A percentile compares a stretch with the other conserved stretches of the same genome.
Evolutionary conservation across 306 rosid species (phyloP).

Genomic region (Ochetophila trinervis): DNA sequence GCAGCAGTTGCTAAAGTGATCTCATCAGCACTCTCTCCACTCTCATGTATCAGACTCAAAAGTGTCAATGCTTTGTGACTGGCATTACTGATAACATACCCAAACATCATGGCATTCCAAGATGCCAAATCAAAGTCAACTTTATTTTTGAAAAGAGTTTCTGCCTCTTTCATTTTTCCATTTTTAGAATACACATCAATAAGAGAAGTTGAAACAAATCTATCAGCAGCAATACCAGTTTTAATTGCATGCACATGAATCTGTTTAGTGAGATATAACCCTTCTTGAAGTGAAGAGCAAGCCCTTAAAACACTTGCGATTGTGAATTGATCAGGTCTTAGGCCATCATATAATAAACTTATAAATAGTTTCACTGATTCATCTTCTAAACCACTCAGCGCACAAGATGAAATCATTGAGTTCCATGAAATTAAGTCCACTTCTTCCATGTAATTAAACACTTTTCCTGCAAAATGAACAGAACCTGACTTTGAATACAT

Average conservation of each 20-base stretch:
- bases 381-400: conserved; percentile 43
- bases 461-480: conserved; percentile 33
- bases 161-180: conserved; percentile 68
- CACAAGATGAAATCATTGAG: conserved; percentile 68
- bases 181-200: conserved; percentile 67
- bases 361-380: conserved; percentile 44
- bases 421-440: conserved; percentile 81
- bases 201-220: conserved; percentile 67
- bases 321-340: conserved; percentile 65
- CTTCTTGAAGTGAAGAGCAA: conserved; percentile 54
- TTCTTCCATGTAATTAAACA: conserved; percentile 51
- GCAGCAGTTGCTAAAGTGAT: conserved; percentile 64
- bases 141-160: conserved; percentile 42
- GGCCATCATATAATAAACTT: conserved; percentile 46
- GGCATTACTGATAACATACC: conserved; percentile 41
- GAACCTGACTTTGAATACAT: conserved; percentile 63
- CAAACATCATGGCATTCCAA: conserved; percentile 86
- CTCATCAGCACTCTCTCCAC: conserved; percentile 48
- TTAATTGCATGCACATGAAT: conserved; percentile 62
- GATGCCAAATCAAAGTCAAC: conserved; percentile 64
- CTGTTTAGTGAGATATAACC: conserved; percentile 44
- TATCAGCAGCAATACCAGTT: conserved; percentile 40
- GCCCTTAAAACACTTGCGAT: conserved; percentile 67
- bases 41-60: conserved; percentile 44
- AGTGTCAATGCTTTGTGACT: conserved; percentile 52